phyloP scores from a whole-genome alignment of 2,329 filamentous ascomycete genomes.

The Xylariales sp. region DNA sequence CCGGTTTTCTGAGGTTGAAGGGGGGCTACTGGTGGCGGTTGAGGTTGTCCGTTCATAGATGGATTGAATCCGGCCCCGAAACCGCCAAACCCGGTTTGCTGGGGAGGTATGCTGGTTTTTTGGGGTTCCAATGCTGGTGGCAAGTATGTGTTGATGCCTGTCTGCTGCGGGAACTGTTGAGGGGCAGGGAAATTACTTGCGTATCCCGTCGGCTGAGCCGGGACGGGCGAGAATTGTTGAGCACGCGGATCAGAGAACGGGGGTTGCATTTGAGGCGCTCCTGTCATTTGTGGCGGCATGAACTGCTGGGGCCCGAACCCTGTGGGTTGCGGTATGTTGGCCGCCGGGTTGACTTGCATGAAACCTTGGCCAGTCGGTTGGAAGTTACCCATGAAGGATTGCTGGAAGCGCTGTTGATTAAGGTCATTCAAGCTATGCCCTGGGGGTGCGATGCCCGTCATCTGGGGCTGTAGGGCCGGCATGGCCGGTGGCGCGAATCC shows the following conservation, averaged over 20 bases:
- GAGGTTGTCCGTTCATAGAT: conserved; percentile 64
- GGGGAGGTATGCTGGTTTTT: conserved; percentile 62
- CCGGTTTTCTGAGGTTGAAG: conserved; percentile 83
- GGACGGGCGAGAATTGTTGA: conserved; percentile 61
- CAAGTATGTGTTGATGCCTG: conserved; percentile 68
- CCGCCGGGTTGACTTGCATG: conserved; percentile 52
- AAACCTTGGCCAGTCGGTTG: conserved; percentile 55
- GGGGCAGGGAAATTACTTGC: conserved; percentile 52
- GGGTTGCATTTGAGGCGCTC: conserved; percentile 56
- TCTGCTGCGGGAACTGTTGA: conserved; percentile 60
- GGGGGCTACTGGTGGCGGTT: conserved; percentile 69
- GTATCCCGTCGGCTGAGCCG: conserved; percentile 75
- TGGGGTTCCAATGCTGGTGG: conserved; percentile 71
- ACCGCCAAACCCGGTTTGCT: conserved; percentile 62
- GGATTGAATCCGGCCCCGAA: conserved; percentile 57
- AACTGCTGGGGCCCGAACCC: conserved; percentile 56
- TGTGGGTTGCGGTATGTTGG: conserved; percentile 53
- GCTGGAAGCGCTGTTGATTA: conserved; percentile 73
- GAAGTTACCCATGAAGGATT: conserved; percentile 61
- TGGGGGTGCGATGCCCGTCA: conserved; percentile 81
- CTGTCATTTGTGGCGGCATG: conserved; percentile 57
- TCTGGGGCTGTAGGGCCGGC: conserved; percentile 75
- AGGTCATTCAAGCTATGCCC: conserved; percentile 84
- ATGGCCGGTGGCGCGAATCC: conserved; percentile 76
- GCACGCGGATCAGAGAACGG: conserved; percentile 56